Percentiles rank a stretch among this genome's conserved stretches.
These are phyloP conservation scores for Rauvolfia tetraphylla DNA, from an alignment of 257 asterid genomes.

Conservation along the genomic window DNA sequence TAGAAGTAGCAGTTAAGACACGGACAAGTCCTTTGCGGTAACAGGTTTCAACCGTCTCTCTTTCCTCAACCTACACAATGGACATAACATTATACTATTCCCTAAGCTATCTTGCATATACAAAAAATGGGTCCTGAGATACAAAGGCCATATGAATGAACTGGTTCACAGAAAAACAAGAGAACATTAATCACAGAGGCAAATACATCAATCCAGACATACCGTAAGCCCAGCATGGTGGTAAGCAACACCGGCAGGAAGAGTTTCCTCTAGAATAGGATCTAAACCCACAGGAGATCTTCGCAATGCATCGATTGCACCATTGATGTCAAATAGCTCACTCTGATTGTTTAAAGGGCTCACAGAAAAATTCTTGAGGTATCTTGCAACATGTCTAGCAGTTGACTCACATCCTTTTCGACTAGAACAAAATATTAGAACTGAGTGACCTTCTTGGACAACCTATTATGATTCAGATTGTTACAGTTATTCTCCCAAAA, in stretches of 20 bases:
- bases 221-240: slow-evolving; percentile 99
- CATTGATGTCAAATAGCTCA: slow-evolving; percentile 55
- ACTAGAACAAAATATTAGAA: slow-evolving; percentile 91
- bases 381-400: slow-evolving; percentile 83
- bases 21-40: slow-evolving; percentile 97
- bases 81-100: slow-evolving; percentile 5
- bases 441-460: slow-evolving; percentile 98
- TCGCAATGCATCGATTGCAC: slow-evolving; percentile 76
- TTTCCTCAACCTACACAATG: slow-evolving; percentile 75
- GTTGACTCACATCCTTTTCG: slow-evolving; percentile 98
- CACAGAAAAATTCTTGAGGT: slow-evolving; percentile 55
- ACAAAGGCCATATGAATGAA: neutral
- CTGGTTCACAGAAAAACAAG: neutral
- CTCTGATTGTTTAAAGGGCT: slow-evolving; percentile 43
- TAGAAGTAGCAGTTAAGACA: slow-evolving; percentile 98
- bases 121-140: neutral
- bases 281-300: slow-evolving; percentile 97
- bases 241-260: slow-evolving; percentile 94
- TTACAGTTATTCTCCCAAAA: slow-evolving; percentile 24
- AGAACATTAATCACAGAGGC: neutral
- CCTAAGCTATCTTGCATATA: slow-evolving; percentile 3
- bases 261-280: slow-evolving; percentile 84
- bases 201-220: slow-evolving; percentile 13
- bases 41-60: slow-evolving; percentile 94
- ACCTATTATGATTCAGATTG: slow-evolving; percentile 44